These are phyloP conservation scores for Ochromonas danica DNA, from an alignment of 108 stramenopile genomes.

Conservation along the genomic window DNA sequence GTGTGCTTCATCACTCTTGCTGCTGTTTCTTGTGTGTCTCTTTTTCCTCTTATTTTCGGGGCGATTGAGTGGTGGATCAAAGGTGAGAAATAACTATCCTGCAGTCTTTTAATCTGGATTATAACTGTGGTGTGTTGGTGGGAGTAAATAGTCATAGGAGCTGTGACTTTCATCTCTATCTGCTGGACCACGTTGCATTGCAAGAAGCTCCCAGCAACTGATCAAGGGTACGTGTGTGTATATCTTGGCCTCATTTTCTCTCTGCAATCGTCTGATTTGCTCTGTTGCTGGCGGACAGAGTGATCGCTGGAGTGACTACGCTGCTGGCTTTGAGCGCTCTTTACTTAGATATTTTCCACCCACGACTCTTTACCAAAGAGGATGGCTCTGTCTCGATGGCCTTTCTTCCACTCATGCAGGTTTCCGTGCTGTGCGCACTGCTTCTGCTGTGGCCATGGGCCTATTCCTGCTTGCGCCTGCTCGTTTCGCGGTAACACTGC, in stretches of 20 bases:
- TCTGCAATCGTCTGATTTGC: background rate
- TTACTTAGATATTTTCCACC: conserved; percentile 41
- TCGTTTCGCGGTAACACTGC: too few species aligned
- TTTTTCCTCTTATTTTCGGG: conserved; percentile 32
- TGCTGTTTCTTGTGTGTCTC: conserved; percentile 37
- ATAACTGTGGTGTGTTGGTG: too few species aligned
- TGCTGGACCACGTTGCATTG: background rate
- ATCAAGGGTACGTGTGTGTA: background rate
- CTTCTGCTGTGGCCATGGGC: background rate
- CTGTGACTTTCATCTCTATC: conserved; percentile 35
- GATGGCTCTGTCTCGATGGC: too few species aligned
- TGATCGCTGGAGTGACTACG: conserved; percentile 30
- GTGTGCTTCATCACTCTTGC: conserved; percentile 39
- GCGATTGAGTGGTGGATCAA: background rate
- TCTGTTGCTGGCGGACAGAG: background rate
- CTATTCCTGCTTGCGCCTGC: too few species aligned
- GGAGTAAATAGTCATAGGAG: too few species aligned
- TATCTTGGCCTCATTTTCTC: background rate
- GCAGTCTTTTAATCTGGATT: background rate
- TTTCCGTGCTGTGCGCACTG: conserved; percentile 40
- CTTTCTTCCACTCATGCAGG: conserved; percentile 47
- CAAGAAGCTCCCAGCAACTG: background rate
- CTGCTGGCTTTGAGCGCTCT: conserved; percentile 5
- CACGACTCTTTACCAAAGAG: conserved; percentile 28
- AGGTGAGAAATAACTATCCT: background rate